Base-by-base conservation (phyloP, 2,329 filamentous ascomycete genomes). In the Hyphodiscus sp. region DNA sequence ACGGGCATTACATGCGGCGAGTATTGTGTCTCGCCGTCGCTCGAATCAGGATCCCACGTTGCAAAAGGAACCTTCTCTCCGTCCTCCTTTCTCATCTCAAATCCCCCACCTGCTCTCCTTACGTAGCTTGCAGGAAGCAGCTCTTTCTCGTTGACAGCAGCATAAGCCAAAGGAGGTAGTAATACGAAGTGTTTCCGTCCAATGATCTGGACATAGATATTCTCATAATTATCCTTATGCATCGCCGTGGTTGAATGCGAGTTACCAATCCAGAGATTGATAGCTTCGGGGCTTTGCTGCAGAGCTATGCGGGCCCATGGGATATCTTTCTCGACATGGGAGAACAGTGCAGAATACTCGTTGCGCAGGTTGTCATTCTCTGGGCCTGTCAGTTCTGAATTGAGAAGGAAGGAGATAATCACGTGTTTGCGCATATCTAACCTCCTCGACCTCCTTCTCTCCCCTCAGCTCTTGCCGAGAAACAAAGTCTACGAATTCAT, bases 171-270 rank as follows among this genome's bases (percentile, higher is more conserved):
- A 0, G 88, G 83, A n/a, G 89, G 85, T 1, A 94, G 70, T 1
- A 94, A 73, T 0, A 84, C 78, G 61, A 94, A 94, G 61, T 87
- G 82, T 67, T 94, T 94, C 52, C 73, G 71, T 0, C 89, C 89
- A 0, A 82, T 68, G 15, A 92, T 69, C 64, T 92, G 88, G 1
- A 89, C 85, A 67, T 91, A 94, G 0, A 94, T 77, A 67, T 94
- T 94, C 68, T 94, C 88, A 68, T 91, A 92, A 63, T 87, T 87
- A 70, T 94, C 89, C 64, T 86, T 87, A 71, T 94, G 89, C 51
- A 91, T 69, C 0, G 86, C 84, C 0, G 88, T 91, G 1, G 80
- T 76, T 23, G 83, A 87, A 41, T 74, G 75, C 1, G 81, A 81
- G 70, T 89, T 87, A 51, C 89, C 89, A 48, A 94, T 82, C 89